phyloP scores from a whole-genome alignment of 441 rosid species.

The Pelargonium cotyledonis region DNA sequence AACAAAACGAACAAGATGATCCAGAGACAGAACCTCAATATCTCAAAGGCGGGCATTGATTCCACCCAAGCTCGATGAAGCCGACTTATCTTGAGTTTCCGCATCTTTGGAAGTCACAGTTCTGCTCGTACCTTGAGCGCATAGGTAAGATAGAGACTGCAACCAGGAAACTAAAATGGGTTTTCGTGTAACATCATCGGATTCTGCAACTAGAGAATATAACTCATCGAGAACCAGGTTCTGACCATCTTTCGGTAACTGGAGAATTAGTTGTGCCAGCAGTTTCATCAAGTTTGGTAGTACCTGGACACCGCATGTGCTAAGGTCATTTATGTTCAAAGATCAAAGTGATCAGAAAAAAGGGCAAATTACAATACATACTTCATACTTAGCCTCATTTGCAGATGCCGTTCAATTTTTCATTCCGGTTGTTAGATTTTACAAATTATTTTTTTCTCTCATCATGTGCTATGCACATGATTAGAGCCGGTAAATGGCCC shows the following conservation, averaged over 20 bases:
- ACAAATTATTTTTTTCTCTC: too few relatives aligned
- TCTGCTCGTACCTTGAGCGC: conserved; percentile 35
- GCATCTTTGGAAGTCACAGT: conserved; percentile 22
- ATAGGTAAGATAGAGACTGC: conserved; percentile 77
- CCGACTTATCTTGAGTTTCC: conserved; percentile 19
- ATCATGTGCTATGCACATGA: too few relatives aligned
- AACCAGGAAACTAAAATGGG: conserved; percentile 85
- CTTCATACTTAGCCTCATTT: too few relatives aligned
- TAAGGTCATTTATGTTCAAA: conserved; percentile 6
- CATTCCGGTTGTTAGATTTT: too few relatives aligned
- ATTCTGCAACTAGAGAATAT: conserved; percentile 68
- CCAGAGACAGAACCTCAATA: conserved; percentile 20
- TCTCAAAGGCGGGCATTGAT: conserved; percentile 45
- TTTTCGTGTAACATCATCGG: conserved; percentile 90
- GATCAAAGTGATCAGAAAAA: background rate
- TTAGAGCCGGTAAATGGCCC: too few relatives aligned
- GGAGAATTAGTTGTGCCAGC: conserved; percentile 51
- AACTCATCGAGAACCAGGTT: conserved; percentile 59
- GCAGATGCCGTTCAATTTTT: too few relatives aligned
- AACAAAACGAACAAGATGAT: background rate
- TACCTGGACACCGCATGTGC: conserved; percentile 37
- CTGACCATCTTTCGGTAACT: conserved; percentile 67
- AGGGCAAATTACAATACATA: too few relatives aligned
- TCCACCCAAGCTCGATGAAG: conserved; percentile 25
- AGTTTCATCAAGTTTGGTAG: conserved; percentile 67